Conservation (phyloP, 208 protist genomes). For the Eutreptiella sp. region DNA sequence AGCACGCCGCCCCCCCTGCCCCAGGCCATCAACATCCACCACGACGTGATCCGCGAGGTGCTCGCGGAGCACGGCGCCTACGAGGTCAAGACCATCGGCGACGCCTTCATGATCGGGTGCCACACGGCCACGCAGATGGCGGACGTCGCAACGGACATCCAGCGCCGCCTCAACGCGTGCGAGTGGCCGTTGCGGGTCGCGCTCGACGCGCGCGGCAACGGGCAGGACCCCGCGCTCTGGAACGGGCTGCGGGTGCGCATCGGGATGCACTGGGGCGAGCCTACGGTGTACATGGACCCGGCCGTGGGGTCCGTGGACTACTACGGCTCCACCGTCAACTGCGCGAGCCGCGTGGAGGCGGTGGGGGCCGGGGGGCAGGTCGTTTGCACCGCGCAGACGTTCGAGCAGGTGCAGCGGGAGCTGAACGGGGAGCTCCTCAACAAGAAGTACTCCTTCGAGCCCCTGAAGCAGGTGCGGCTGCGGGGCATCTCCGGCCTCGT, state of each 20-base stretch:
- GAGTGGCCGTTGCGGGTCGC: background rate
- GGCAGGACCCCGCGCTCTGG: slow-evolving; percentile 5
- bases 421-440: background rate
- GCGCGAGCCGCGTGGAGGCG: slow-evolving; percentile 21
- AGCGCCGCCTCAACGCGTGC: too few species aligned
- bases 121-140: too few species aligned
- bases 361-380: slow-evolving; percentile 35
- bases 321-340: slow-evolving; percentile 38
- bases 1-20: too few species aligned
- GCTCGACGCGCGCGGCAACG: background rate
- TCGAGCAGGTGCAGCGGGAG: background rate
- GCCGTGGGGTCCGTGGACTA: slow-evolving; percentile 35
- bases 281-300: slow-evolving; percentile 25
- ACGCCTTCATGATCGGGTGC: too few species aligned
- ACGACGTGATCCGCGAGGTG: too few species aligned
- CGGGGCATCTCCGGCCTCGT: too few species aligned
- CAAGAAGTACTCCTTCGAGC: background rate
- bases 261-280: slow-evolving; percentile 34
- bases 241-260: slow-evolving; percentile 35
- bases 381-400: background rate
- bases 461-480: background rate
- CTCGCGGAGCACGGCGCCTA: too few species aligned
- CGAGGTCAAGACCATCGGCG: too few species aligned
- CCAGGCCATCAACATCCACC: too few species aligned
- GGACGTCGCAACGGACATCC: too few species aligned